Percentiles rank a stretch among this genome's conserved stretches.
Conservation (phyloP, 1,284 basidiomycete species). For the Malassezia brasiliensis region DNA sequence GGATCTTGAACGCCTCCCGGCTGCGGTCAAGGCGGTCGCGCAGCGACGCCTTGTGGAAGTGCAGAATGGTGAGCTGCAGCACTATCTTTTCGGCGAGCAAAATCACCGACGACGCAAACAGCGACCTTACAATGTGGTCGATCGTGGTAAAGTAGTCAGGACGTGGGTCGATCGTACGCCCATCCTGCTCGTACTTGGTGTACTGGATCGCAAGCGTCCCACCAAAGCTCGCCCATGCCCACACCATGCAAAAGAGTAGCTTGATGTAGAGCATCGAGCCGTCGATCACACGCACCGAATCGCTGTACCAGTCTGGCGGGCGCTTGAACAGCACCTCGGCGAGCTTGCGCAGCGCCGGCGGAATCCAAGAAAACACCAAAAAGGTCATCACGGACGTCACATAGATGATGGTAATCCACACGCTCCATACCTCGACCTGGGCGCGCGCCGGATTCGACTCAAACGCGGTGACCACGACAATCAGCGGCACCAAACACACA, state of each 20-base stretch:
- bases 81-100: slow-evolving; percentile 34
- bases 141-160: slow-evolving; percentile 3
- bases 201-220: slow-evolving; percentile 31
- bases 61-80: slow-evolving; percentile 36
- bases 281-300: slow-evolving; percentile 34
- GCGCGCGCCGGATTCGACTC: slow-evolving; percentile 16
- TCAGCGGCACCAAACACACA: slow-evolving; percentile 35
- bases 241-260: slow-evolving; percentile 39
- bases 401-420: slow-evolving; percentile 45
- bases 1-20: slow-evolving; percentile 31
- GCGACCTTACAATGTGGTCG: slow-evolving; percentile 20
- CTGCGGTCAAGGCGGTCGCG: slow-evolving; percentile 41
- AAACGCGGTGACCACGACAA: slow-evolving; percentile 31
- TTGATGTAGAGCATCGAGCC: slow-evolving; percentile 35
- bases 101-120: slow-evolving; percentile 39
- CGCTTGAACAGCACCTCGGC: slow-evolving; percentile 32
- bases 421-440: slow-evolving; percentile 35
- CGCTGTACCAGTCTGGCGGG: slow-evolving; percentile 34
- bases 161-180: slow-evolving; percentile 13
- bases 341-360: slow-evolving; percentile 25
- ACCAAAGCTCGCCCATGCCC: slow-evolving; percentile 45
- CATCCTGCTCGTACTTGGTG: not conserved
- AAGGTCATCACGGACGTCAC: slow-evolving; percentile 39
- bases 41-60: slow-evolving; percentile 44
- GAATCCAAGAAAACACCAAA: slow-evolving; percentile 34